Conservation (phyloP, 2,329 filamentous ascomycete genomes). For the Xylariaceae sp. region DNA sequence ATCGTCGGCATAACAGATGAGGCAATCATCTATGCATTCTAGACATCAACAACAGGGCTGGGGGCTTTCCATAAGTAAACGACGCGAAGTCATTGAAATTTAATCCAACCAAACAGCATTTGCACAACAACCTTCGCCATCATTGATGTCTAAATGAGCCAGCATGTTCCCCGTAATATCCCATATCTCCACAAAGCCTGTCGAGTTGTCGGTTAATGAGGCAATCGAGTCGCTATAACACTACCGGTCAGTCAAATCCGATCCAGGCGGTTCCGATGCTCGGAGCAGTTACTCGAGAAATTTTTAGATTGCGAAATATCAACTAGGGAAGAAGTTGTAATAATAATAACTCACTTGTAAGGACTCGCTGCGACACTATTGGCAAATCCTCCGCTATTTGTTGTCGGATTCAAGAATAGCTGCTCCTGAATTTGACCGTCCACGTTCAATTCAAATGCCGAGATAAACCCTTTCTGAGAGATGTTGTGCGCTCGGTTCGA, state of each 20-base stretch:
- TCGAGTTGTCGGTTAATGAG: conserved; percentile 33
- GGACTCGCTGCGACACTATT: conserved; percentile 33
- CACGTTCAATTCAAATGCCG: conserved; percentile 28
- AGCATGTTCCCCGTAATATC: conserved; percentile 22
- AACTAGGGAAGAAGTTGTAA: no score
- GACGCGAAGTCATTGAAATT: no score
- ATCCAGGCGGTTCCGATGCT: no score
- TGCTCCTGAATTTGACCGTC: conserved; percentile 28
- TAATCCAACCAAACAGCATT: conserved; percentile 26
- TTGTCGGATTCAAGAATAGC: conserved; percentile 30
- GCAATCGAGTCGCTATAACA: conserved; percentile 32
- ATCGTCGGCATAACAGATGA: no score
- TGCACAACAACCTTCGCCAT: conserved; percentile 24
- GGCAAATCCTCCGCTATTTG: conserved; percentile 32
- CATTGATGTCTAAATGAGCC: conserved; percentile 22
- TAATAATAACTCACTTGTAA: no score
- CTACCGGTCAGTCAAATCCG: no score
- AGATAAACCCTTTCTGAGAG: conserved; percentile 30
- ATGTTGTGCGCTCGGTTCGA: conserved; percentile 22
- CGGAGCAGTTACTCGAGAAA: no score
- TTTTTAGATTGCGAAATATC: no score
- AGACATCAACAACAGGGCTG: no score
- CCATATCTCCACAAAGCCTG: conserved; percentile 35
- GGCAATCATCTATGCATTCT: no score
- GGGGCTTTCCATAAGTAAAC: no score